phyloP scores from a whole-genome alignment of 805 yeast genomes.

The Candida dendrica region DNA sequence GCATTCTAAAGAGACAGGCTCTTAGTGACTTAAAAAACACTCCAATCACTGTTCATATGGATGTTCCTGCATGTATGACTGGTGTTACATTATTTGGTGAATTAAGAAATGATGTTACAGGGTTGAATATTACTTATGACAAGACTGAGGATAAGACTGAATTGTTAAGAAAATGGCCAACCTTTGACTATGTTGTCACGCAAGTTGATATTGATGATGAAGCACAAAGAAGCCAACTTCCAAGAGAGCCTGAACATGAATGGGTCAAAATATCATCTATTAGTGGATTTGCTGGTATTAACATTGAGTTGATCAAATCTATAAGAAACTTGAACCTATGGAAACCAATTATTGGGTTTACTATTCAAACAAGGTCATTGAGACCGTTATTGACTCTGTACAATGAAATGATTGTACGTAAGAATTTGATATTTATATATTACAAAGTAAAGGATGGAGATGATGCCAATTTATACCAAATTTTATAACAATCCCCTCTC shows the following conservation, averaged over 20 bases:
- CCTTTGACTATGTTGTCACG: conserved; percentile 46
- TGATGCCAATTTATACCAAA: not conserved
- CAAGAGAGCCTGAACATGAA: conserved; percentile 21
- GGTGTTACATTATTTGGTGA: conserved; percentile 78
- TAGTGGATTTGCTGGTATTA: conserved; percentile 35
- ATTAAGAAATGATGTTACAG: conserved; percentile 27
- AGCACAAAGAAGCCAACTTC: conserved; percentile 8
- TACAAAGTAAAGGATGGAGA: conserved; percentile 7
- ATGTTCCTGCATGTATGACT: conserved; percentile 78
- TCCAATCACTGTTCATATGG: conserved; percentile 55
- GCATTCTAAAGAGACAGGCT: conserved; percentile 18
- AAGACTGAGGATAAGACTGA: conserved; percentile 53
- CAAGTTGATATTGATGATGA: conserved; percentile 18
- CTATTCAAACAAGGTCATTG: conserved; percentile 9
- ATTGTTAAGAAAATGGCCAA: conserved; percentile 35
- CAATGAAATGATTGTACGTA: conserved; percentile 8
- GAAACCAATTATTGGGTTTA: conserved; percentile 3
- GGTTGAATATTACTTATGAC: conserved; percentile 46
- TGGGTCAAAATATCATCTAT: conserved; percentile 39
- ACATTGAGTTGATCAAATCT: conserved; percentile 16
- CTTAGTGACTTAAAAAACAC: conserved; percentile 8
- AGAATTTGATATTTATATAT: conserved; percentile 8
- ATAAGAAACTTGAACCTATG: conserved; percentile 2
- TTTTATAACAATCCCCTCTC: not conserved
- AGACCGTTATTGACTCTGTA: conserved; percentile 5